Base-by-base conservation (phyloP, 2,329 filamentous ascomycete species). In the Ceratocystis alfenasii region DNA sequence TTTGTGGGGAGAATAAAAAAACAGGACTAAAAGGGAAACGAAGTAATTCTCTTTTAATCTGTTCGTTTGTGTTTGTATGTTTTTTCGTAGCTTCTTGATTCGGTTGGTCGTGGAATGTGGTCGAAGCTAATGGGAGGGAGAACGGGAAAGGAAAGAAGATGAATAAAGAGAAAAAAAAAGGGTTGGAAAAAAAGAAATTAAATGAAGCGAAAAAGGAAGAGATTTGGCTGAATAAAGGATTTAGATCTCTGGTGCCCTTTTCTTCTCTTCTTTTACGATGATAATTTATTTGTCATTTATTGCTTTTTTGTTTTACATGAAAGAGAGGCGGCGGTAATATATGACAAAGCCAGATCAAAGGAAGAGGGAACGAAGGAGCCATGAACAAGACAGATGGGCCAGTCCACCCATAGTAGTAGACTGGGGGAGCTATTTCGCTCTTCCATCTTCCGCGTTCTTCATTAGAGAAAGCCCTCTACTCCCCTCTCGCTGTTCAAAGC, bases 231-330 rank as follows among this genome's bases (percentile, higher is more conserved):
- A 25, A 20, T 3, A 45, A 62, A 20, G 30, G 22, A 62, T 41
- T 20, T 25, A 20, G 30, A 41, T 41, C 36, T n/a, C n/a, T 41
- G 30, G 30, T 30, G 55, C 25, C 25, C 33, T 33, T 7, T 7
- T 33, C 30, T 33, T 33, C 30, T 33, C 33, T 33, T 60, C 17
- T 15, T 48, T 48, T 48, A 17, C n/a, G 5, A 48, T 48, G 46
- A 48, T 48, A 22, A 48, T 48, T 48, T 48, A 48, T 48, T 48
- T 48, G 46, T 48, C 46, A 48, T 48, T n/a, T 48, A 48, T 48
- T 48, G 6, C 20, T 17, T 20, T 48, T 48, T 48, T 48, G 46
- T 48, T 48, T 20, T 22, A n/a, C 46, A 48, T 22, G 46, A 48
- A 48, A 22, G 17, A 22, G 20, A 48, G 46, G 5, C 44, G 4